phyloP scores from a whole-genome alignment of 306 rosid genomes.

The Castanopsis chinensis region DNA sequence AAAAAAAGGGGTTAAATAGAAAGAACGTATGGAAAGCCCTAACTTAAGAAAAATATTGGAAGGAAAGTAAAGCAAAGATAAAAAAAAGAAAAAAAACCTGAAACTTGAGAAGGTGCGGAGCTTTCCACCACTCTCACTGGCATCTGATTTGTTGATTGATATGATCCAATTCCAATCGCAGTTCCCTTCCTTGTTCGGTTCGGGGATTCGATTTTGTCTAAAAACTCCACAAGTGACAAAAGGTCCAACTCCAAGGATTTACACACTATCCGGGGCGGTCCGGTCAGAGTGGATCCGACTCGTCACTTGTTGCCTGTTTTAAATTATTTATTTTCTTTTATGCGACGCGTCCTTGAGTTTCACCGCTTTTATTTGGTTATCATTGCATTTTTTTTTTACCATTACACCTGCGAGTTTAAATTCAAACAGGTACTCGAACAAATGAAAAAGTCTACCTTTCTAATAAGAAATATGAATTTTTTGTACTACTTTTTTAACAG shows the following conservation, averaged over 20 bases:
- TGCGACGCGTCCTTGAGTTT: no score
- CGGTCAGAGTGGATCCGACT: background rate
- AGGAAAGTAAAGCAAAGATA: background rate
- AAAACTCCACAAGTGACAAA: background rate
- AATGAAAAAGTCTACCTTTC: no score
- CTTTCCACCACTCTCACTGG: constrained; percentile 81
- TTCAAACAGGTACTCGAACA: no score
- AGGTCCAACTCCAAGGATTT: background rate
- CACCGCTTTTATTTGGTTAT: no score
- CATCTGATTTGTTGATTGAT: constrained; percentile 46
- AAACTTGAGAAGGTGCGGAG: constrained; percentile 67
- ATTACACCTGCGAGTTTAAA: no score
- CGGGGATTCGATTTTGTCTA: background rate
- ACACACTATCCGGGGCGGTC: background rate
- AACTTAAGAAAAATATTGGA: background rate
- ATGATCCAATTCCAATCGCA: background rate
- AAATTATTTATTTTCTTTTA: no score
- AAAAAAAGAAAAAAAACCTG: constrained; percentile 38
- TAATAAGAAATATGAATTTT: no score
- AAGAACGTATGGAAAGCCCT: background rate
- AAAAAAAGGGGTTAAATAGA: background rate
- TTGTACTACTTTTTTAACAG: no score
- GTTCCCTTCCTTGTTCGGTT: background rate
- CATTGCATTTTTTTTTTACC: no score
- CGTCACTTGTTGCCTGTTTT: background rate